phyloP scores from a whole-genome alignment of 31 red algal species.

The Porphyra umbilicalis region DNA sequence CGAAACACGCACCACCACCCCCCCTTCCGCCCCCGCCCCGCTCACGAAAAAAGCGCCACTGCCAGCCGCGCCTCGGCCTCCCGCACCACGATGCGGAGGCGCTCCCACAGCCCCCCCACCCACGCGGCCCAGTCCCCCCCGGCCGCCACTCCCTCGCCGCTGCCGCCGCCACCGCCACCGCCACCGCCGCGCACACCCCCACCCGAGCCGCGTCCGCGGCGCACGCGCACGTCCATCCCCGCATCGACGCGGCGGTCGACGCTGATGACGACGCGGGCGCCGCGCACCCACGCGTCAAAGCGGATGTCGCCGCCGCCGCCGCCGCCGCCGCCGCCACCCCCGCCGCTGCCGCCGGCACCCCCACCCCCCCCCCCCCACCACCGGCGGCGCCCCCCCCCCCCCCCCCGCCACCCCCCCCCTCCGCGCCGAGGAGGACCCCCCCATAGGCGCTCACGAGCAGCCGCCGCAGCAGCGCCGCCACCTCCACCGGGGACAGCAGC shows the following conservation, averaged over 20 bases:
- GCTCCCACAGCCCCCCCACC: neutral
- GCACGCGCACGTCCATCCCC: neutral
- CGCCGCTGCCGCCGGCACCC: neutral
- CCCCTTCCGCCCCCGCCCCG: too few species aligned
- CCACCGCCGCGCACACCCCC: neutral
- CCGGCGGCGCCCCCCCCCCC: neutral
- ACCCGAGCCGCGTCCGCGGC: neutral
- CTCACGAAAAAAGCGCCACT: neutral
- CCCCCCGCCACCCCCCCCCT: neutral
- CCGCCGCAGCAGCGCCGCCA: neutral
- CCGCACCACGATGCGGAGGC: neutral
- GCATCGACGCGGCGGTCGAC: neutral
- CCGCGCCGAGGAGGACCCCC: neutral
- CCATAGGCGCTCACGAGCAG: neutral
- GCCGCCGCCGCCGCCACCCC: neutral
- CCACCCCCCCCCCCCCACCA: neutral
- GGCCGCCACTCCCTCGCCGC: neutral
- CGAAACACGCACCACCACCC: too few species aligned
- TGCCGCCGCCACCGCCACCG: neutral
- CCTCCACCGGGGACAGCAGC: neutral
- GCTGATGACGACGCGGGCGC: neutral
- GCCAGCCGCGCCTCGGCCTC: neutral
- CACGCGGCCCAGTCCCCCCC: neutral
- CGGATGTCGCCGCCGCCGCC: neutral
- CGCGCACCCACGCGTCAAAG: neutral